Base-by-base conservation (phyloP, 305 asterid genomes). In the Rubia tinctorum region DNA sequence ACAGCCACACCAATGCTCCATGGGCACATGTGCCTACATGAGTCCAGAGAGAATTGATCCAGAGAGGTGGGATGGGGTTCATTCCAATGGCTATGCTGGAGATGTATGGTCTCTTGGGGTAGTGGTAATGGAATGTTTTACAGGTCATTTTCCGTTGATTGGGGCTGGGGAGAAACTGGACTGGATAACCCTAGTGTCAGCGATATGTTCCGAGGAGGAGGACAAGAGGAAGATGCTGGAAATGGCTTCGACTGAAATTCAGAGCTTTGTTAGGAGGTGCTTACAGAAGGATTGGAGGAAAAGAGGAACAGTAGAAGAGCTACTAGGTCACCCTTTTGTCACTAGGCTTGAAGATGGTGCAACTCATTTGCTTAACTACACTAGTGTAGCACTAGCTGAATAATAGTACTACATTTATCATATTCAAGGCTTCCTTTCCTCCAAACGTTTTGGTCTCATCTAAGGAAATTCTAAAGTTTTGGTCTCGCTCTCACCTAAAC, bases 1-100 rank as follows among this genome's bases (percentile, higher is more conserved):
- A 23, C 71, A 74, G 20, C 66, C 18, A 17, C 34, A 44, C 10
- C 59, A 69, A 25, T 66, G 77, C 18, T 59, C 40, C 34, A 69
- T 66, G 56, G 88, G 90, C 0, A 84, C 90, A 3, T 76, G 81
- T 14, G 87, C 87, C 20, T 86, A 86, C 44, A 84, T 86, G 90
- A 88, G 90, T 73, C 90, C 92, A 0, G 90, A 86, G 75, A 75
- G 88, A 66, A 47, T 83, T 69, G 86, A 85, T 64, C 83, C 89
- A 1, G 85, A 80, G 67, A 68, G 81, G 12, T 87, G 87, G 86
- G 77, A 63, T 34, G 81, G 82, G 6, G 84, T 39, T 10, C 30
- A 17, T 12, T 79, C 84, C 49, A 76, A 72, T 12, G 81, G 83
- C 7, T 81, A 45, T 20, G 82, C 83, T 0, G 89, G 89, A 20